A percentile compares a stretch with the other conserved stretches of the same genome.
Evolutionary conservation across 2,329 filamentous ascomycete species (phyloP).

Genomic region (Shiraia sp.): DNA sequence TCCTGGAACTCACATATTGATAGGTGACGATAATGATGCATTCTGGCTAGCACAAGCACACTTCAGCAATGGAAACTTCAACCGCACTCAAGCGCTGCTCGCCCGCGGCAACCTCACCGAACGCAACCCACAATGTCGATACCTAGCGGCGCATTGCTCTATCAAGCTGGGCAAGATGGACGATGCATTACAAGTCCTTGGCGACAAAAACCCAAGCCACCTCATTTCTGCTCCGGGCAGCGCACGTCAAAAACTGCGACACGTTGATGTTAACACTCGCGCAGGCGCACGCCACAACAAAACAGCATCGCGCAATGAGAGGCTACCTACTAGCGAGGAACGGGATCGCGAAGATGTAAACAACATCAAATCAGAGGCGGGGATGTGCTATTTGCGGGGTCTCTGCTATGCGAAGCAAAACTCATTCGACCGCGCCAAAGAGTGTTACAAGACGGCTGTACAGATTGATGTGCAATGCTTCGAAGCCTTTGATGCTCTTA

Average conservation of each 20-base stretch:
- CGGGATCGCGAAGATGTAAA: constrained; percentile 70
- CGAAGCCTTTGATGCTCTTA: constrained; percentile 96
- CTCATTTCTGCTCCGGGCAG: constrained; percentile 71
- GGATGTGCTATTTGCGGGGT: constrained; percentile 94
- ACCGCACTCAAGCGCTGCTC: constrained; percentile 84
- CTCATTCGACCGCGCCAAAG: constrained; percentile 93
- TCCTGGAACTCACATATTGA: constrained; percentile 7
- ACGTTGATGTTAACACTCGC: constrained; percentile 58
- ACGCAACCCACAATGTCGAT: constrained; percentile 84
- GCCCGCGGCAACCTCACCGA: constrained; percentile 79
- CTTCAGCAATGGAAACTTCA: constrained; percentile 94
- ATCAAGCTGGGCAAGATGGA: constrained; percentile 91
- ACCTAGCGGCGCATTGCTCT: constrained; percentile 90
- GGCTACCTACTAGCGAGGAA: constrained; percentile 63
- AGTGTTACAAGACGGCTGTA: constrained; percentile 97
- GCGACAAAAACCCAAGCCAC: constrained; percentile 92
- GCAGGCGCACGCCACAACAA: constrained; percentile 53
- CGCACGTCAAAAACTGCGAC: constrained; percentile 71
- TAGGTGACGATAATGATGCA: constrained; percentile 90
- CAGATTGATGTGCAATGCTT: constrained; percentile 97
- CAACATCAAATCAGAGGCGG: constrained; percentile 86
- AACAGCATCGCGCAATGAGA: constrained; percentile 52
- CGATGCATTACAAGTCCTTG: constrained; percentile 82
- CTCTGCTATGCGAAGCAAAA: constrained; percentile 97
- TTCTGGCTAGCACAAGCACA: constrained; percentile 99